These are phyloP conservation scores for Fusarium sulawesiense DNA, from an alignment of 2,329 filamentous ascomycete genomes.

Conservation along the genomic window DNA sequence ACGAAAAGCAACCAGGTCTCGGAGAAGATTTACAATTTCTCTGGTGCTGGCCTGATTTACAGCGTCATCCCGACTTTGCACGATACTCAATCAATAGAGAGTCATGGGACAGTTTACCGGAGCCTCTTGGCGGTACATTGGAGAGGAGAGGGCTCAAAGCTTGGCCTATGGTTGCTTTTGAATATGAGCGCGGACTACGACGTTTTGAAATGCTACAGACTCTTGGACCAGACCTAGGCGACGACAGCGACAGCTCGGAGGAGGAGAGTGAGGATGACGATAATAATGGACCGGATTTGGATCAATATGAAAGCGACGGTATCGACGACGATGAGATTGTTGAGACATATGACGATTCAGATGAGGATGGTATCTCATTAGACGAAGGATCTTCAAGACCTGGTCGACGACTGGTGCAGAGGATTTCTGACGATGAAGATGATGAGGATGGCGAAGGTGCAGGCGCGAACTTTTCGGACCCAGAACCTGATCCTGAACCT, in stretches of 20 bases:
- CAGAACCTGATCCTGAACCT: slow-evolving; percentile 42
- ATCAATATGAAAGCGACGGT: slow-evolving; percentile 55
- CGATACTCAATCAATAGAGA: slow-evolving; percentile 38
- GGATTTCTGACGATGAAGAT: slow-evolving; percentile 26
- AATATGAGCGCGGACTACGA: slow-evolving; percentile 30
- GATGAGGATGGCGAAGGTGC: slow-evolving; percentile 22
- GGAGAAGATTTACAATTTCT: slow-evolving; percentile 45
- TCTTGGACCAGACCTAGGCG: slow-evolving; percentile 5
- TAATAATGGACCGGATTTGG: slow-evolving; percentile 28
- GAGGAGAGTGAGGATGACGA: slow-evolving; percentile 25
- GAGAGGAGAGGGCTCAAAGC: slow-evolving; percentile 31
- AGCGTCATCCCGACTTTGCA: slow-evolving; percentile 47
- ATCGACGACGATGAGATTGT: slow-evolving; percentile 52
- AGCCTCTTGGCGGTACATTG: slow-evolving; percentile 8
- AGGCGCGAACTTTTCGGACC: slow-evolving; percentile 48
- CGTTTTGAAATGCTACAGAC: slow-evolving; percentile 33
- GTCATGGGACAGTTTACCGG: slow-evolving; percentile 1
- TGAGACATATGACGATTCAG: slow-evolving; percentile 42
- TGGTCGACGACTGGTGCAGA: slow-evolving; percentile 7
- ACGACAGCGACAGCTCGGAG: slow-evolving; percentile 30
- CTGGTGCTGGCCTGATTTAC: slow-evolving; percentile 51
- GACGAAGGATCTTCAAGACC: slow-evolving; percentile 3
- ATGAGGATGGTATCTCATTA: slow-evolving; percentile 44
- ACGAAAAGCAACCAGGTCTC: slow-evolving; percentile 39
- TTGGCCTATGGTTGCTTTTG: slow-evolving; percentile 50